Evolutionary conservation across 345 rosid species (phyloP), one percentile per base, ranked within the genome.

Genomic region (Bretschneidera sinensis): DNA sequence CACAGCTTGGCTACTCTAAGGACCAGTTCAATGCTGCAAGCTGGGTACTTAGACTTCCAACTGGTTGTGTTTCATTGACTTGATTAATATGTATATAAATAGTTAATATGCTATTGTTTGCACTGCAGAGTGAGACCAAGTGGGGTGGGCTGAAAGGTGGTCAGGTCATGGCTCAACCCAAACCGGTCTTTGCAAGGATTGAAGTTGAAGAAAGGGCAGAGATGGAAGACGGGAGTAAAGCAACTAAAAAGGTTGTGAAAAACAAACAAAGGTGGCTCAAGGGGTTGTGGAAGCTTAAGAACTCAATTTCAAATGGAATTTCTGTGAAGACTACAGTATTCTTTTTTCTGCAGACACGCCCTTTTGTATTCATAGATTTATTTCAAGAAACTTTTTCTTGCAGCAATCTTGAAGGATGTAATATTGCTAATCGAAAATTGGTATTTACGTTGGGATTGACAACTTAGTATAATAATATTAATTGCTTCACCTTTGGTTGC

Each of bases 81-180:
- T 35, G 15, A 16, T 15, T 18, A 48, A 51, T 28, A 7, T 28
- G 33, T n/a, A n/a, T n/a, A n/a, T n/a, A n/a, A n/a, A n/a, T n/a
- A n/a, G n/a, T n/a, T n/a, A n/a, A n/a, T n/a, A n/a, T n/a, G n/a
- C n/a, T n/a, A n/a, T n/a, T 35, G 13, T 53, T 9, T 43, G 48
- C 61, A 28, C 16, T 78, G 63, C 71, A 89, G 96, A 62, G 65
- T 50, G 89, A 81, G 24, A 84, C 98, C 8, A 82, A 75, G 68
- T 92, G 98, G 98, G 98, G 97, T 55, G 91, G 89, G 56, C 78
- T 92, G 47, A 92, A 82, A 70, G 82, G 85, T 0, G 96, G 90
- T 43, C 85, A 79, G 82, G 88, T 87, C 23, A 85, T 89, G 98
- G 89, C 87, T 55, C 84, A 84, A 70, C 88, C 97, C 4, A 79